Percentiles rank a stretch among this genome's conserved stretches.
Conservation (phyloP, 2,329 filamentous ascomycete species). For the Pyricularia sp. region DNA sequence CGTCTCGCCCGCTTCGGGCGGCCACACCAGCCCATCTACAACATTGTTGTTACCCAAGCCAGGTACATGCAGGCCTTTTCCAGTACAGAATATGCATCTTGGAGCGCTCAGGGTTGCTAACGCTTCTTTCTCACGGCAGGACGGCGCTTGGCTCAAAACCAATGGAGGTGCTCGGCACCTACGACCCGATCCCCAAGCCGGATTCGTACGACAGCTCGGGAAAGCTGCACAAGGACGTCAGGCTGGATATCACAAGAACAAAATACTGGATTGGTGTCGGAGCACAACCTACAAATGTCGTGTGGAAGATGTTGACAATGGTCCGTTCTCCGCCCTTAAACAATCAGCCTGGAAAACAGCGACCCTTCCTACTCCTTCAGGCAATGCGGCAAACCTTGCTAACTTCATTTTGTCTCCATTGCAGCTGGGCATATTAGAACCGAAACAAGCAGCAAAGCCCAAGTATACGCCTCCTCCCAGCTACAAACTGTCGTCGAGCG, state of each 20-base stretch:
- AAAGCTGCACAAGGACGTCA: constrained; percentile 81
- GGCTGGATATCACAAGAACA: constrained; percentile 70
- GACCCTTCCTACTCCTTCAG: not conserved
- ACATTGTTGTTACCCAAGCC: constrained; percentile 91
- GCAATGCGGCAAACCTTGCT: not conserved
- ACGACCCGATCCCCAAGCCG: constrained; percentile 57
- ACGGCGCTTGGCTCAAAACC: constrained; percentile 81
- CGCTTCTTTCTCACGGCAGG: constrained; percentile 31
- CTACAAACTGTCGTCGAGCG: not conserved
- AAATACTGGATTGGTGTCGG: constrained; percentile 97
- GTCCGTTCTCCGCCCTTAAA: constrained; percentile 31
- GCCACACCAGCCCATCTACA: constrained; percentile 85
- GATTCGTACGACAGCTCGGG: constrained; percentile 53
- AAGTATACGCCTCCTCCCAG: not conserved
- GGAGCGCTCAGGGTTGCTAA: not conserved
- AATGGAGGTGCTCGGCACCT: constrained; percentile 83
- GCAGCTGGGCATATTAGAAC: not conserved
- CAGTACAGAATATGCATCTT: not conserved
- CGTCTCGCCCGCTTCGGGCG: constrained; percentile 89
- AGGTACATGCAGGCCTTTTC: constrained; percentile 48
- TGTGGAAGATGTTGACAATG: constrained; percentile 80
- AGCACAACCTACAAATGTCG: constrained; percentile 84
- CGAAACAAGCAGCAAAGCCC: not conserved
- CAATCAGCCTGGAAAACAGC: not conserved
- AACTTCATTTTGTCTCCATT: not conserved